Base-by-base conservation (phyloP, 208 protist genomes). In the Acanthamoeba quina region DNA sequence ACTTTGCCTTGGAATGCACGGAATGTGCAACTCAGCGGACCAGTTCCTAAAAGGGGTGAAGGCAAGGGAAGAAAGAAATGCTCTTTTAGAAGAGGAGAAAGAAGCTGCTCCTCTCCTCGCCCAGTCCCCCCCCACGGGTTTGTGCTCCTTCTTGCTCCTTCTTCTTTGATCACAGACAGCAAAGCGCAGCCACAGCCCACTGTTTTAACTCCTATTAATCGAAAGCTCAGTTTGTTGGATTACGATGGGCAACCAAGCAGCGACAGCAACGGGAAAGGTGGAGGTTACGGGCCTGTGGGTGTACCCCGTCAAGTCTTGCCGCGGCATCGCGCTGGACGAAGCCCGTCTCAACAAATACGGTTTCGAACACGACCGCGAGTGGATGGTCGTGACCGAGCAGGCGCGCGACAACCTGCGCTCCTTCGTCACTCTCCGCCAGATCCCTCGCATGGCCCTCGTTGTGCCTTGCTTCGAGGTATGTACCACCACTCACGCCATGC, bases 251-350 rank as follows among this genome's bases (percentile, higher is more conserved):
- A 72, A 17, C 24, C 24, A 72, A 17, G 64, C 68, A 76, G 4
- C 34, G 41, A 7, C 26, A 9, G 37, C 29, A 85, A 17, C 54
- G 49, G 76, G 29, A n/a, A 52, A 85, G 26, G 76, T 76, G 15
- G 34, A 47, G 31, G 83, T 90, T 3, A 90, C 31, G 19, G 58
- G 60, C 5, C 34, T 90, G 58, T 72, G 60, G 58, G 60, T 88
- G 15, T 90, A 90, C n/a, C 83, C 83, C 17, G 60, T 90, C 49
- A 90, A 90, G 60, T 90, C 83, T 0, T 90, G 83, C 58, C 52
- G 60, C 17, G 83, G 83, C 56, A 72, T 90, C 41, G 17, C 49
- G 21, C 56, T 90, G 21, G 58, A 90, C n/a, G 80, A 88, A 49
- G 60, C 37, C 10, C 10, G 34, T 2, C 34, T 90, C 24, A 49